Conservation (phyloP, 345 rosid genomes). For the Atalantia buxifolia region DNA sequence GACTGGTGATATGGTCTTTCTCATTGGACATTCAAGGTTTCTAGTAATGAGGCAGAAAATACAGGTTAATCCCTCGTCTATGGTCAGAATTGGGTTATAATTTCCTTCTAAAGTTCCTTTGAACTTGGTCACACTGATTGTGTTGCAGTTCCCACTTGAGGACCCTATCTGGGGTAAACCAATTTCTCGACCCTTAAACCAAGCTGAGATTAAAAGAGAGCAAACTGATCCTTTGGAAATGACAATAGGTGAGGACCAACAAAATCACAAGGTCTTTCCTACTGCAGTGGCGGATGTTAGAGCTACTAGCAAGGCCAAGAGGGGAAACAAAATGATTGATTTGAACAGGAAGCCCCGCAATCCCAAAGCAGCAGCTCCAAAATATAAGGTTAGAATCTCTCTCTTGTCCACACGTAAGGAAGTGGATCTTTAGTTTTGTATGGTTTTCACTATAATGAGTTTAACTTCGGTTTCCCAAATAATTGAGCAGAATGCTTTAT, state of each 20-base stretch:
- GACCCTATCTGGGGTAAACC: constrained; percentile 20
- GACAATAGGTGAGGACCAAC: constrained; percentile 30
- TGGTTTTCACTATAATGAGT: not conserved
- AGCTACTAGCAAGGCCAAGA: constrained; percentile 33
- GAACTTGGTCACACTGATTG: not conserved
- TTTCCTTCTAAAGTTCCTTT: not conserved
- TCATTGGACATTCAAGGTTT: constrained; percentile 71
- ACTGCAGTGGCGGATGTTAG: constrained; percentile 26
- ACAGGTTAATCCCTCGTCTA: constrained; percentile 39
- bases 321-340: constrained; percentile 55
- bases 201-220: constrained; percentile 28
- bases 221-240: constrained; percentile 26
- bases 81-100: not conserved
- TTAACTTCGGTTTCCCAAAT: not conserved
- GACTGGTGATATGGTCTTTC: constrained; percentile 83
- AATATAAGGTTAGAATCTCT: constrained; percentile 44
- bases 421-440: not conserved
- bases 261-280: constrained; percentile 32
- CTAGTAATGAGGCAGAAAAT: constrained; percentile 73
- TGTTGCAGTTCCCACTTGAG: constrained; percentile 70
- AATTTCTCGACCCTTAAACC: constrained; percentile 26
- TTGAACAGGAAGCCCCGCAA: constrained; percentile 69
- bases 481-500: no score
- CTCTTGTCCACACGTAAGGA: not conserved
- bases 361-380: constrained; percentile 34